Conservation (phyloP, 2,329 filamentous ascomycete genomes). For the Ceratocystis ficicola region DNA sequence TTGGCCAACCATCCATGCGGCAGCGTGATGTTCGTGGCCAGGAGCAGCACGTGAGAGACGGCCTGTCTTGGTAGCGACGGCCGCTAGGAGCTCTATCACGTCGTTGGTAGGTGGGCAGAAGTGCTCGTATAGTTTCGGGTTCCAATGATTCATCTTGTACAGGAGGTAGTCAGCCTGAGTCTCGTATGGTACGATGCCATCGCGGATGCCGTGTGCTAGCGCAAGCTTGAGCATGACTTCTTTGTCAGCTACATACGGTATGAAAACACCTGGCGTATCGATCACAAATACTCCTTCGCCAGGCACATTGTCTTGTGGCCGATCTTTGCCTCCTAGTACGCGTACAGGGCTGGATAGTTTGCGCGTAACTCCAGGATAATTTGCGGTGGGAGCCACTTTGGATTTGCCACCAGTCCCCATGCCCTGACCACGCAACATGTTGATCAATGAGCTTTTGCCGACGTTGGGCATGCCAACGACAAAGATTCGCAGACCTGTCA, state of each 20-base stretch:
- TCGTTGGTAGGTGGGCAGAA: constrained; percentile 72
- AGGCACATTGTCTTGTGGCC: constrained; percentile 27
- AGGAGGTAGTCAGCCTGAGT: constrained; percentile 84
- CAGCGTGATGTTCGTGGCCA: constrained; percentile 59
- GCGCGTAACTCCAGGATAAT: constrained; percentile 78
- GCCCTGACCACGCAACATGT: constrained; percentile 62
- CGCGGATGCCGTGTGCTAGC: constrained; percentile 80
- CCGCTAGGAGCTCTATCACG: constrained; percentile 56
- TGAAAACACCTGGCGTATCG: constrained; percentile 90
- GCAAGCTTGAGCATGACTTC: constrained; percentile 93
- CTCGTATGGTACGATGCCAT: constrained; percentile 65
- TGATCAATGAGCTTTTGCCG: constrained; percentile 90
- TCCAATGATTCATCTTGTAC: constrained; percentile 62
- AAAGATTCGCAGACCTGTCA: constrained; percentile 76
- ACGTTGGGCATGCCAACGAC: constrained; percentile 97
- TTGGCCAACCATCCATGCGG: constrained; percentile 66
- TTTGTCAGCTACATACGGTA: constrained; percentile 75
- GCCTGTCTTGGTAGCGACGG: constrained; percentile 61
- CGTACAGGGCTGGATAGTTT: constrained; percentile 76
- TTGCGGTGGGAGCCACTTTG: constrained; percentile 72
- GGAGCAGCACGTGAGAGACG: constrained; percentile 60
- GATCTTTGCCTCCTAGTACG: constrained; percentile 39
- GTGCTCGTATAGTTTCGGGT: constrained; percentile 48
- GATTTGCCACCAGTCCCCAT: constrained; percentile 31
- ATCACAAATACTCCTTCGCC: constrained; percentile 64